Evolutionary conservation across 352 stramenopile species (phyloP), one percentile per base, ranked within the genome.

Genomic region (Globisporangium alternatum): DNA sequence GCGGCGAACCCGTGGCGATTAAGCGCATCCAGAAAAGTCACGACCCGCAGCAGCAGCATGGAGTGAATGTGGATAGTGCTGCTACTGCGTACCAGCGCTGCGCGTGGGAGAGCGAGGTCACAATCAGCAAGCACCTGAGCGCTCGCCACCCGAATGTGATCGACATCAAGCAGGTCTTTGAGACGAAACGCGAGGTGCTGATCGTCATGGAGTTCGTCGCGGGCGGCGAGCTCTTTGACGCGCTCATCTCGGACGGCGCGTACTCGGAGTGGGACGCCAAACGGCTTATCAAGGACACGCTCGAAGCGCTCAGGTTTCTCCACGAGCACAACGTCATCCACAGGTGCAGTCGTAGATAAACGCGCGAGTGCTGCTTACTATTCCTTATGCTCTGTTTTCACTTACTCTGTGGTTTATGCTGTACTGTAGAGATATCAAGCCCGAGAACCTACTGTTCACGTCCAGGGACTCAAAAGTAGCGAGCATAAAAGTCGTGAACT

Each of bases 391-490:
- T n/a, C 78, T 28, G 71, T 62, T 25, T 43, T 74, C 37, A 47
- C 33, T 35, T 54, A 66, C 28, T 39, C 10, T 13, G 5, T 31
- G 2, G 33, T 5, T 7, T 15, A 15, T 57, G 10, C 5, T 69
- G 37, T 54, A 69, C 31, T 68, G 4, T 53, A 93, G 72, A 65
- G 87, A 80, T 54, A 77, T 96, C 47, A 96, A 94, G 61, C 88
- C 88, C 1, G 88, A 96, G 62, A 96, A 97, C 55, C 71, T 97
- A 43, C 64, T 97, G 43, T 71, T 96, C 25, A 91, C 89, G 6
- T 84, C 83, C 8, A 70, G 70, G 5, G 84, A 95, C 48, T 69
- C 83, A 19, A 89, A 87, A 35, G 67, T 65, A 15, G 88, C 80
- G 31, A 77, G 68, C 25, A 88, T 96, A 45, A 95, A 96, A 69